Base-by-base conservation (phyloP, 139 green algal genomes). In the Chlamydomonas sp. region DNA sequence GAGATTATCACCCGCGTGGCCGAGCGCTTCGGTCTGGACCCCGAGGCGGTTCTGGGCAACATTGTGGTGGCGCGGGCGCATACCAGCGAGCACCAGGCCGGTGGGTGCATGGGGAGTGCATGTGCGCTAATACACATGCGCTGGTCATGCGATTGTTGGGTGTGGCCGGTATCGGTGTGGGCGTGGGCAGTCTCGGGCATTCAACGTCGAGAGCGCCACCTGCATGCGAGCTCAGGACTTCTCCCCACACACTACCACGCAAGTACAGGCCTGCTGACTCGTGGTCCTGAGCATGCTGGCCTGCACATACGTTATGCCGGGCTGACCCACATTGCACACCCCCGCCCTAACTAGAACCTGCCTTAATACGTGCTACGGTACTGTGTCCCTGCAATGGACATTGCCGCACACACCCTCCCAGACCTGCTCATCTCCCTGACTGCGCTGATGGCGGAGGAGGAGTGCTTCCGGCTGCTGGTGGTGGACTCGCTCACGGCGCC, bases 401-500 rank as follows among this genome's bases (percentile, higher is more conserved):
- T 14, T 0, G 66, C 0, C 66, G 66, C 66, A 71, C 66, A 49
- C 31, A 49, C 15, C 81, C 79, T 76, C 87, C 72, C 87, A 93
- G 90, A 96, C 18, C 90, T 96, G 80, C 90, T 97, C 66, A 59
- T 93, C 58, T 90, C 89, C 2, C 77, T 99, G 66, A 95, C 93
- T 2, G 96, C 96, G 4, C 93, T 95, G 66, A 96, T 97, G 92
- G 92, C 88, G 20, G 88, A 93, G 74, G 83, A 97, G 95, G 93
- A 79, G 1, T 89, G 85, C 78, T 99, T 98, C 94, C 94, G 93
- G 81, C 89, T 98, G 78, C 90, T 98, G 66, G 94, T 99, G 71
- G 93, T 99, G 76, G 97, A 99, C 93, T 94, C 80, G 68, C 95
- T 99, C 79, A 99, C 94, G 15, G 92, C 92, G 16, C 93, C 96